Percentiles rank a stretch among this genome's conserved stretches.
phyloP scores from a whole-genome alignment of 2,329 filamentous ascomycete species.

The Colletotrichum euphorbiae region DNA sequence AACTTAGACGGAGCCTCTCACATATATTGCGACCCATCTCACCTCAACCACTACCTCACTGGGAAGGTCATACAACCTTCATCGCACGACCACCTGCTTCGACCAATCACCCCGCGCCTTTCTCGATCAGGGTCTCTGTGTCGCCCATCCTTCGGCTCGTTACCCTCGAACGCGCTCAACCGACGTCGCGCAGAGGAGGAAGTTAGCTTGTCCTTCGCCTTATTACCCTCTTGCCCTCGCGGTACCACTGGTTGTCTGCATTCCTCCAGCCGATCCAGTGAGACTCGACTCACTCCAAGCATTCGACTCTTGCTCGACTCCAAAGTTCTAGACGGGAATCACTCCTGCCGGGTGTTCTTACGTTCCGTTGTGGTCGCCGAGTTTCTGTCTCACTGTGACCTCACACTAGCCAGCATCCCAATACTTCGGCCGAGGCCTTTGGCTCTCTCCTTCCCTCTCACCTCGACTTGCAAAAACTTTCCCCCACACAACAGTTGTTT shows the following conservation, averaged over 20 bases:
- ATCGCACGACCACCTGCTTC: constrained; percentile 20
- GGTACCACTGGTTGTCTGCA: constrained; percentile 23
- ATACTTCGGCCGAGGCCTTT: constrained; percentile 13
- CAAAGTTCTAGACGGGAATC: not conserved
- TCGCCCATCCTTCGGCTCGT: constrained; percentile 22
- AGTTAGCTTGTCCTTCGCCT: constrained; percentile 16
- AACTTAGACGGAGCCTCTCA: constrained; percentile 14
- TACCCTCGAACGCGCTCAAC: constrained; percentile 17
- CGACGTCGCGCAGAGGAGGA: constrained; percentile 24
- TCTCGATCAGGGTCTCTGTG: constrained; percentile 28
- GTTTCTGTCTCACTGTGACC: constrained; percentile 26
- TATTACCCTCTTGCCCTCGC: constrained; percentile 17
- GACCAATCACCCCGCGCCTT: constrained; percentile 15
- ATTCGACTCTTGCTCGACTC: not conserved
- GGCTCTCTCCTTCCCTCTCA: constrained; percentile 12
- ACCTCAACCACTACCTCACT: constrained; percentile 27
- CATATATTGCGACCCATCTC: constrained; percentile 33
- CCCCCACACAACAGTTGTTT: constrained; percentile 2
- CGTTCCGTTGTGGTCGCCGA: constrained; percentile 30
- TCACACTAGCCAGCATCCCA: constrained; percentile 21
- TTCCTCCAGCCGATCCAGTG: constrained; percentile 9
- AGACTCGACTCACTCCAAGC: constrained; percentile 20
- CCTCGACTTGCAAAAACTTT: constrained; percentile 14
- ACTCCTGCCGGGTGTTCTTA: constrained; percentile 29
- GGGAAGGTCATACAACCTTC: constrained; percentile 21